Percentiles rank a stretch among this genome's conserved stretches.
phyloP scores from a whole-genome alignment of 345 rosid genomes.

The Citrus medica region DNA sequence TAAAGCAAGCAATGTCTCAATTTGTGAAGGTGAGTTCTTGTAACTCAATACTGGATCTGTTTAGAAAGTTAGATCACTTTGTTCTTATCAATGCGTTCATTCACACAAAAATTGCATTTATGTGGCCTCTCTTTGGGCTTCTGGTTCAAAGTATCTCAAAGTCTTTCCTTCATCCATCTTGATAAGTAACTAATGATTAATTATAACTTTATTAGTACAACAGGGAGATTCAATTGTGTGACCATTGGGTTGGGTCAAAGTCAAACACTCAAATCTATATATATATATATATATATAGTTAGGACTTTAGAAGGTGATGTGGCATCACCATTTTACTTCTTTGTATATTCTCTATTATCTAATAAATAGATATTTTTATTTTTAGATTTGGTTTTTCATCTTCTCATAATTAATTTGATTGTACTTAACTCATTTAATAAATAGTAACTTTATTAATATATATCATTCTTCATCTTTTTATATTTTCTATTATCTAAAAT shows the following conservation, averaged over 20 bases:
- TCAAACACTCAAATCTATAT: background rate
- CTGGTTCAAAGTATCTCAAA: background rate
- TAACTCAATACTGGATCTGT: conserved; percentile 64
- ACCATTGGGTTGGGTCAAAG: background rate
- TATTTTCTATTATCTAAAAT: no score
- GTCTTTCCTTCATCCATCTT: background rate
- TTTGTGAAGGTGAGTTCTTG: conserved; percentile 77
- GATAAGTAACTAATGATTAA: background rate
- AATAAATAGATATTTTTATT: no score
- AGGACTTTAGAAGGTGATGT: no score
- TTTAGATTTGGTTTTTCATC: no score
- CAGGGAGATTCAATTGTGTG: background rate
- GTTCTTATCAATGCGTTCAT: background rate
- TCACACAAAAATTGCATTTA: background rate
- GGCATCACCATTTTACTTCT: no score
- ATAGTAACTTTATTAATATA: no score
- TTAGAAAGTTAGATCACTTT: conserved; percentile 49
- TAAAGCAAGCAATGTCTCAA: conserved; percentile 28
- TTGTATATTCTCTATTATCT: no score
- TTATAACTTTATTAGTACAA: background rate
- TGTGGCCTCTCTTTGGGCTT: background rate
- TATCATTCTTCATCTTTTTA: no score
- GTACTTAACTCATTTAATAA: no score
- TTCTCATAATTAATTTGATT: no score
- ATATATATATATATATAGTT: no score